A percentile compares a stretch with the other conserved stretches of the same genome.
phyloP scores from a whole-genome alignment of 257 asterid genomes.

The Nicotiana undulata region DNA sequence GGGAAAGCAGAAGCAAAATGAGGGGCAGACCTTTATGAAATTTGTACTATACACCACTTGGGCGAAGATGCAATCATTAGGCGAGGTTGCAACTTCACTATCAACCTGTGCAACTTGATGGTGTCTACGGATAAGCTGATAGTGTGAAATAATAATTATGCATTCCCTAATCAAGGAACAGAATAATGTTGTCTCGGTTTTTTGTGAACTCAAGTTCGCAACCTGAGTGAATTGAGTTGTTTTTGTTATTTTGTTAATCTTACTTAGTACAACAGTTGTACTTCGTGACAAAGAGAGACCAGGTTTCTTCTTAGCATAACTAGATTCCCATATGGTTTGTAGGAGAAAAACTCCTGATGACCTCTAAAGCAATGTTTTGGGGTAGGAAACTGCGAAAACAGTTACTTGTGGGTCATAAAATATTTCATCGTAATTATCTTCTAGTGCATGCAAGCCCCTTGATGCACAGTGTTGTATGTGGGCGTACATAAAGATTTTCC shows the following conservation, averaged over 20 bases:
- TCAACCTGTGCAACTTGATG: slow-evolving; percentile 1
- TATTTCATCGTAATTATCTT: not conserved
- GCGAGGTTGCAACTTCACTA: not conserved
- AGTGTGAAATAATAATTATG: not conserved
- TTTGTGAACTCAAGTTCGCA: not conserved
- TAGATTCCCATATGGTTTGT: not conserved
- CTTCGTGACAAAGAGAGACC: not conserved
- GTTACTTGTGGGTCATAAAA: not conserved
- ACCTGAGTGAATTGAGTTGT: not conserved
- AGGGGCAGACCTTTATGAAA: not conserved
- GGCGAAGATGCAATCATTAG: not conserved
- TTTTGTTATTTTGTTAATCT: not conserved
- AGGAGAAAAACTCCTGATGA: not conserved
- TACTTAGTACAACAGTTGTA: not conserved
- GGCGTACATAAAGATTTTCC: not conserved
- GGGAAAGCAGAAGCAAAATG: not conserved
- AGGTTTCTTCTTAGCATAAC: not conserved
- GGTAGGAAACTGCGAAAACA: not conserved
- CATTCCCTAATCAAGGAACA: not conserved
- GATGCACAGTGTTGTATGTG: not conserved
- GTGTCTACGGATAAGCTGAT: not conserved
- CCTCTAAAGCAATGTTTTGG: not conserved
- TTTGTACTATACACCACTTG: not conserved
- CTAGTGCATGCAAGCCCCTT: not conserved
- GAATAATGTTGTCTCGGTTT: not conserved